Base-by-base conservation (phyloP, 768 basidiomycete genomes). In the Calocera cornea region DNA sequence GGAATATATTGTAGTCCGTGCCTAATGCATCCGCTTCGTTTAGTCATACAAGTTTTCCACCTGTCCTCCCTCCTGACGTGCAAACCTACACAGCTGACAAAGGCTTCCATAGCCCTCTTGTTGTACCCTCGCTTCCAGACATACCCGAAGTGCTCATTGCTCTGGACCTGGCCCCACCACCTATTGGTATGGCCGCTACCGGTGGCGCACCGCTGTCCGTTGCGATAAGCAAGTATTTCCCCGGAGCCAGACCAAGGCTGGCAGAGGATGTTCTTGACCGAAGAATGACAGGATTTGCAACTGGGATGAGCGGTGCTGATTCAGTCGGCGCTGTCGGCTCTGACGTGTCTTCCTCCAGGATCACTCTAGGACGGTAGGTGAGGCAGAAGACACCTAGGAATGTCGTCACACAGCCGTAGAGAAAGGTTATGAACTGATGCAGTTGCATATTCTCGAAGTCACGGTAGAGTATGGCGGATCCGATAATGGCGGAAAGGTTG, bases 391-490 rank as follows among this genome's bases (percentile, higher is more conserved):
- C 92, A 0, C 94, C 95, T 7, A 85, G 78, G 71, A 95, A 95
- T 1, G 92, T 95, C n/a, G 92, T 88, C 0, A 82, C 85, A 75
- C 89, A 91, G 65, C 92, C 92, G 74, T 93, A 92, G 24, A 90
- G 73, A 76, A 94, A 94, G 5, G 88, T 91, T 41, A 92, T 80
- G 68, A 90, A 83, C 72, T 89, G 85, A 74, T 93, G 88, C 74
- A 93, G 89, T 11, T 84, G 83, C 14, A 90, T 86, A 69, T 84
- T 84, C 71, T 85, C 82, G 78, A 99, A 99, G 76, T 99, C 95
- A 29, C 91, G 89, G 74, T 95, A 99, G 1, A 99, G 82, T 17
- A 99, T 87, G 1, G 91, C 92, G 2, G 92, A 95, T 31, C 95
- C 95, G 66, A 90, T 79, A 71, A 99, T 95, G 2, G 92, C 92